phyloP scores from a whole-genome alignment of 176 grass and related monocot genomes.

The Musa troglodytarum region DNA sequence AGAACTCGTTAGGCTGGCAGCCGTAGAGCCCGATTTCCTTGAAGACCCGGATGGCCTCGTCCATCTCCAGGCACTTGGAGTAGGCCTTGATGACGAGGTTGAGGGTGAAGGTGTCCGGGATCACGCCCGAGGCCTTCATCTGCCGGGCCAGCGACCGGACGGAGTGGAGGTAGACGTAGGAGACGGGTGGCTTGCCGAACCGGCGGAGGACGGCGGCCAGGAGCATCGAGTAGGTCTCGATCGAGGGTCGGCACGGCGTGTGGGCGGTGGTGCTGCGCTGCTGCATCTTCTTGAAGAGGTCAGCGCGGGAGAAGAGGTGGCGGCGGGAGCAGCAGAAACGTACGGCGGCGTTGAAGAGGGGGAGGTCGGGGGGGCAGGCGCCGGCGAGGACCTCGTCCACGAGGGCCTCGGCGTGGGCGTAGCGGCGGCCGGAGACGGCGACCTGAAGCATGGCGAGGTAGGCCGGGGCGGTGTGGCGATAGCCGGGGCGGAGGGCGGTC shows the following conservation, averaged over 20 bases:
- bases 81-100: no score
- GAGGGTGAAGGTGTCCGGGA: no score
- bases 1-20: slow-evolving; percentile 74
- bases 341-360: slow-evolving; percentile 65
- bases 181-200: slow-evolving; percentile 58
- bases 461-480: slow-evolving; percentile 45
- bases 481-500: slow-evolving; percentile 65
- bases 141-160: slow-evolving; percentile 37
- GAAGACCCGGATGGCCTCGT: no score
- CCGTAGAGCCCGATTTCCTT: slow-evolving; percentile 73
- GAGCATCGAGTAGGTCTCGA: slow-evolving; percentile 80
- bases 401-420: slow-evolving; percentile 44
- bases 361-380: slow-evolving; percentile 51
- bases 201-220: slow-evolving; percentile 50
- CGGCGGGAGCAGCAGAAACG: slow-evolving; percentile 73
- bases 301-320: slow-evolving; percentile 65
- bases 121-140: no score
- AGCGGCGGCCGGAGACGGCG: slow-evolving; percentile 46
- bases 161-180: slow-evolving; percentile 69
- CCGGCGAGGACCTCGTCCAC: slow-evolving; percentile 74
- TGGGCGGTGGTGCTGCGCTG: slow-evolving; percentile 20
- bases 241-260: slow-evolving; percentile 37
- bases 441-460: slow-evolving; percentile 61
- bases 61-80: no score
- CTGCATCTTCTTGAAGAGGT: slow-evolving; percentile 86